Percentiles rank a stretch among this genome's conserved stretches.
Conservation (phyloP, 2,329 filamentous ascomycete genomes). For the Shiraia sp. region DNA sequence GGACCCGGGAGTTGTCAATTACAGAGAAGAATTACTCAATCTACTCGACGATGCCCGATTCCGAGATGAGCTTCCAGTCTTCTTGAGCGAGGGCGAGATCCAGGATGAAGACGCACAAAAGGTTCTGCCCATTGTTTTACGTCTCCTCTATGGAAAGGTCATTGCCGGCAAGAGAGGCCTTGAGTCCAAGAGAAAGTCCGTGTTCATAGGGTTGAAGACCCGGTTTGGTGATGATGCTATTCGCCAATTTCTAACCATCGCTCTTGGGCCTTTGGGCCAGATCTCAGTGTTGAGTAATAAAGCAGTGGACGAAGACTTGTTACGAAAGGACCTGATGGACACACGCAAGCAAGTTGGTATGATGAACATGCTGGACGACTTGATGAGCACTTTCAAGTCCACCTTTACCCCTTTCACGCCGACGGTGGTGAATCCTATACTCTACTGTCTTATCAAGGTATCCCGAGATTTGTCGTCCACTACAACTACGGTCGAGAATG, state of each 20-base stretch:
- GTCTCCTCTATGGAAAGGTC: slow-evolving; percentile 85
- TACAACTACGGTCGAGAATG: slow-evolving; percentile 35
- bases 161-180: slow-evolving; percentile 84
- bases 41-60: slow-evolving; percentile 89
- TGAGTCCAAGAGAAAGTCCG: slow-evolving; percentile 72
- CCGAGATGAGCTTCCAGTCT: slow-evolving; percentile 88
- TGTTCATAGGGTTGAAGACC: slow-evolving; percentile 73
- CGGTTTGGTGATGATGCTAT: slow-evolving; percentile 75
- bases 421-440: slow-evolving; percentile 72
- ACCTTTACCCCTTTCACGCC: slow-evolving; percentile 70
- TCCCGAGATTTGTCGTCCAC: slow-evolving; percentile 48
- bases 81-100: slow-evolving; percentile 73
- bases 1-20: slow-evolving; percentile 70
- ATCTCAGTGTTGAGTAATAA: slow-evolving; percentile 61
- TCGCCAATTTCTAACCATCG: slow-evolving; percentile 79
- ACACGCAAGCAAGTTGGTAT: slow-evolving; percentile 85
- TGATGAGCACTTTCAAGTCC: slow-evolving; percentile 81
- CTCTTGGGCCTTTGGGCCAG: slow-evolving; percentile 70
- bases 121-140: slow-evolving; percentile 83
- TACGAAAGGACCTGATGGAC: slow-evolving; percentile 60
- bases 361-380: slow-evolving; percentile 85
- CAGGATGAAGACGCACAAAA: slow-evolving; percentile 71
- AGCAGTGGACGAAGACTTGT: slow-evolving; percentile 51
- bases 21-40: slow-evolving; percentile 83
- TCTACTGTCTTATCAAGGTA: slow-evolving; percentile 79